These are phyloP conservation scores for Amaranthus hypochondriacus DNA, from an alignment of 148 eudicot genomes.

Conservation along the genomic window DNA sequence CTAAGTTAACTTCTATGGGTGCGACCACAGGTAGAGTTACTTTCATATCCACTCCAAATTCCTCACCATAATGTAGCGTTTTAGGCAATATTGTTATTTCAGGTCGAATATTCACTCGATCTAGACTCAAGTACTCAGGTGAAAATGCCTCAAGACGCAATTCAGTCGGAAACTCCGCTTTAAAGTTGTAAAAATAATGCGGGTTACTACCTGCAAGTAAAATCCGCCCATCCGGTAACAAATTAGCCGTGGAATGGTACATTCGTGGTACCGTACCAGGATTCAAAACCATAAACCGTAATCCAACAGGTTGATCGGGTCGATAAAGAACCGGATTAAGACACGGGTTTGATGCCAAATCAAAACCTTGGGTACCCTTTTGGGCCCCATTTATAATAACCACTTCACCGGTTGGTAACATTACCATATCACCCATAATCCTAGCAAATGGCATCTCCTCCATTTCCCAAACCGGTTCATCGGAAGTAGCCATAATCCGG, in stretches of 20 bases:
- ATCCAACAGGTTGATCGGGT: slow-evolving; percentile 60
- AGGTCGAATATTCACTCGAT: slow-evolving; percentile 51
- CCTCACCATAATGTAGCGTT: slow-evolving; percentile 39
- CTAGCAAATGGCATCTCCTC: slow-evolving; percentile 82
- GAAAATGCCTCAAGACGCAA: slow-evolving; percentile 72
- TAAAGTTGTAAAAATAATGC: slow-evolving; percentile 60
- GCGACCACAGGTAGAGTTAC: slow-evolving; percentile 54
- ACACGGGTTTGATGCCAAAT: slow-evolving; percentile 57
- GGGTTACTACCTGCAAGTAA: slow-evolving; percentile 87
- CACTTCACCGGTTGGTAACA: slow-evolving; percentile 73
- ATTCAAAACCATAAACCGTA: slow-evolving; percentile 64
- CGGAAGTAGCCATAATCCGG: slow-evolving; percentile 55
- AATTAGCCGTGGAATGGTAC: slow-evolving; percentile 91
- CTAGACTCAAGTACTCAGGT: slow-evolving; percentile 67
- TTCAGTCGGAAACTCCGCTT: slow-evolving; percentile 56
- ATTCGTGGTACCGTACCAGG: slow-evolving; percentile 68
- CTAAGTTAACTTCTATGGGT: slow-evolving; percentile 62
- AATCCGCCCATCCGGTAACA: slow-evolving; percentile 80
- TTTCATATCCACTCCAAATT: slow-evolving; percentile 39
- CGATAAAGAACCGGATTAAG: slow-evolving; percentile 62
- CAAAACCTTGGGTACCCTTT: slow-evolving; percentile 83
- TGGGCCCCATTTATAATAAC: slow-evolving; percentile 82
- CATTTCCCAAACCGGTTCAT: slow-evolving; percentile 72
- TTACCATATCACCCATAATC: slow-evolving; percentile 96
- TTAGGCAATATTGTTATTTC: slow-evolving; percentile 35